Percentiles rank a stretch among this genome's conserved stretches.
Conservation (phyloP, 208 protist species). For the Balamuthia mandrillaris region DNA sequence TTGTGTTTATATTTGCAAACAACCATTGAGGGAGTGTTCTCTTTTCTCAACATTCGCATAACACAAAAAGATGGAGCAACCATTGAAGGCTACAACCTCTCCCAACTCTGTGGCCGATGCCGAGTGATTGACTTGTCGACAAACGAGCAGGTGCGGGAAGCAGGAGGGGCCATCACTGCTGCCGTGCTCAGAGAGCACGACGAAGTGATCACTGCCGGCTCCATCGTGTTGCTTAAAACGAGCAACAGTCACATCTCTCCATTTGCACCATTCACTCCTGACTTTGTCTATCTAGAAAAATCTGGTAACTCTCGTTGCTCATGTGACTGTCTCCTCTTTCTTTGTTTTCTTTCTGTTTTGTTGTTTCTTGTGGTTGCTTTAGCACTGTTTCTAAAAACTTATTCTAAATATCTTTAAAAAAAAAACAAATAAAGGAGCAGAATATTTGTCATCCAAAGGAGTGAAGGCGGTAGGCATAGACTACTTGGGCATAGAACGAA, state of each 20-base stretch:
- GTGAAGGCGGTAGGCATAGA: not conserved
- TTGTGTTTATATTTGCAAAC: not conserved
- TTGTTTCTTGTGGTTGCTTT: not conserved
- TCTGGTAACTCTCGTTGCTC: not conserved
- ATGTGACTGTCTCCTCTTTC: not conserved
- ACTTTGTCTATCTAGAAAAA: not conserved
- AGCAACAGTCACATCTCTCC: not conserved
- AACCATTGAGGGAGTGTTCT: not conserved
- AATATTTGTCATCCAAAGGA: not conserved
- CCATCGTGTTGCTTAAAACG: not conserved
- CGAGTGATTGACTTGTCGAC: too few species aligned
- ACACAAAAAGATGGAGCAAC: too few species aligned
- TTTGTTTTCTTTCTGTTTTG: not conserved
- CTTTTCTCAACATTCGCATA: too few species aligned
- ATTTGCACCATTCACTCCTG: not conserved
- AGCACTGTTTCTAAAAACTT: too few species aligned
- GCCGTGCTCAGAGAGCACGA: not conserved
- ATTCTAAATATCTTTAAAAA: too few species aligned
- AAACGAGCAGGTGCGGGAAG: not conserved
- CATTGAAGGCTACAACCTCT: too few species aligned
- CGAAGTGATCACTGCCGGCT: not conserved
- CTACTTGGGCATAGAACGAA: constrained; percentile 3
- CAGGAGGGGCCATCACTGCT: not conserved
- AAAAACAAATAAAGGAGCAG: too few species aligned
- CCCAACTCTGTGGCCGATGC: too few species aligned